phyloP scores from a whole-genome alignment of 192 early-diverging fungal genomes.

The Podila minutissima region DNA sequence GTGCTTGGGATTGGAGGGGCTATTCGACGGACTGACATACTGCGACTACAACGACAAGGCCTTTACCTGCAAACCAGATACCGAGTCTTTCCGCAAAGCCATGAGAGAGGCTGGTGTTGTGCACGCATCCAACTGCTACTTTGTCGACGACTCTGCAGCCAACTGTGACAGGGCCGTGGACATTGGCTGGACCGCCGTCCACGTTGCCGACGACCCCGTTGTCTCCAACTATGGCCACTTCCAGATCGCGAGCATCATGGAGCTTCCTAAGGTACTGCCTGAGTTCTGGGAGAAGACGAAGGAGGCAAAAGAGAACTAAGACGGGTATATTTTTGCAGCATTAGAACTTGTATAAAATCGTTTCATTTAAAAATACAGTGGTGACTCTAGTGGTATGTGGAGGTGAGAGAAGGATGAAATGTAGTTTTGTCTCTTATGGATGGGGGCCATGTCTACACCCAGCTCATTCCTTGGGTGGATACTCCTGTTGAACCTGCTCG shows the following conservation, averaged over 20 bases:
- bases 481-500: slow-evolving; percentile 19
- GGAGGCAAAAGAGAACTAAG: neutral
- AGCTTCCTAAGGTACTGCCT: slow-evolving; percentile 70
- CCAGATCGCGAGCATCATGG: slow-evolving; percentile 68
- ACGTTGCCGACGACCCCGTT: slow-evolving; percentile 57
- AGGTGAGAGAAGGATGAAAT: too few species aligned
- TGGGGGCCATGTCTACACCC: neutral
- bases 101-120: slow-evolving; percentile 74
- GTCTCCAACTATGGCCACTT: slow-evolving; percentile 58
- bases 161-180: slow-evolving; percentile 74
- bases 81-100: slow-evolving; percentile 61
- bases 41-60: slow-evolving; percentile 75
- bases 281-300: slow-evolving; percentile 56
- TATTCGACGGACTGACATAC: slow-evolving; percentile 81
- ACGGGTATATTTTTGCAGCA: too few species aligned
- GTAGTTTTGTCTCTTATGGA: neutral
- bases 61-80: slow-evolving; percentile 80
- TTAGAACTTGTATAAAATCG: too few species aligned
- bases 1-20: slow-evolving; percentile 69
- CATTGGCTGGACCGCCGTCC: slow-evolving; percentile 61
- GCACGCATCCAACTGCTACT: slow-evolving; percentile 68
- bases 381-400: too few species aligned
- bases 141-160: slow-evolving; percentile 78
- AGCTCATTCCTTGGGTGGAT: neutral
- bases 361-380: too few species aligned